phyloP scores from a whole-genome alignment of 2,329 filamentous ascomycete species.

The Aspergillus japonicus region DNA sequence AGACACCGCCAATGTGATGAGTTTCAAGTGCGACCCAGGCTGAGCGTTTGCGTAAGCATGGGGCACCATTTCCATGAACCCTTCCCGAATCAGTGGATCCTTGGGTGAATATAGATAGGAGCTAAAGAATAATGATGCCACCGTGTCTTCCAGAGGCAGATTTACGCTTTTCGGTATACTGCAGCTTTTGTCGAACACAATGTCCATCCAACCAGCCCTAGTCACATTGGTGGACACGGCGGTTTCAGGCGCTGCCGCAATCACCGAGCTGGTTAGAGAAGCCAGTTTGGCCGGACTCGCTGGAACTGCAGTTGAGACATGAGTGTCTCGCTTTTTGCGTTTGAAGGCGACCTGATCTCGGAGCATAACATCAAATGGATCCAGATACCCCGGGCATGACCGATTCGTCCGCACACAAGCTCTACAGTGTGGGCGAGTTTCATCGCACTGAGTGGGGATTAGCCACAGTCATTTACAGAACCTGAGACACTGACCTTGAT shows the following conservation, averaged over 20 bases:
- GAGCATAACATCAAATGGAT: conserved; percentile 31
- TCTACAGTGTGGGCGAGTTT: conserved; percentile 29
- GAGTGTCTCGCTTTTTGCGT: conserved; percentile 14
- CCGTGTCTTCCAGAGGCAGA: conserved; percentile 27
- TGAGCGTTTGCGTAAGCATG: conserved; percentile 20
- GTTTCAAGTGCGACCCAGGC: conserved; percentile 23
- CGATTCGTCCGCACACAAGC: conserved; percentile 29
- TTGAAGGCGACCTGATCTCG: conserved; percentile 25
- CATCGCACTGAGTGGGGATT: conserved; percentile 26
- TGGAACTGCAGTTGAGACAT: not conserved
- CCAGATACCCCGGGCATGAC: conserved; percentile 29
- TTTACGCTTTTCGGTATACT: conserved; percentile 16
- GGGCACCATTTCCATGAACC: conserved; percentile 32
- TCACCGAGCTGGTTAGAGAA: not conserved
- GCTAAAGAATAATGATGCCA: conserved; percentile 30
- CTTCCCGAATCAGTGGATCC: conserved; percentile 25
- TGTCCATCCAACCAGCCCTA: not conserved
- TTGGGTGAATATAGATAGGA: conserved; percentile 29
- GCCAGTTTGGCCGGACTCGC: not conserved
- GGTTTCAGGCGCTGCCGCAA: not conserved
- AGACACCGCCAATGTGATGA: conserved; percentile 27
- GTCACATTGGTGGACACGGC: not conserved
- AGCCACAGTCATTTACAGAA: not conserved
- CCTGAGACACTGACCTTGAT: conserved; percentile 26
- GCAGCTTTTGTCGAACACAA: not conserved